Evolutionary conservation across 805 yeast genomes (phyloP), one percentile per base, ranked within the genome.

Genomic region (Wickerhamomyces bovis): DNA sequence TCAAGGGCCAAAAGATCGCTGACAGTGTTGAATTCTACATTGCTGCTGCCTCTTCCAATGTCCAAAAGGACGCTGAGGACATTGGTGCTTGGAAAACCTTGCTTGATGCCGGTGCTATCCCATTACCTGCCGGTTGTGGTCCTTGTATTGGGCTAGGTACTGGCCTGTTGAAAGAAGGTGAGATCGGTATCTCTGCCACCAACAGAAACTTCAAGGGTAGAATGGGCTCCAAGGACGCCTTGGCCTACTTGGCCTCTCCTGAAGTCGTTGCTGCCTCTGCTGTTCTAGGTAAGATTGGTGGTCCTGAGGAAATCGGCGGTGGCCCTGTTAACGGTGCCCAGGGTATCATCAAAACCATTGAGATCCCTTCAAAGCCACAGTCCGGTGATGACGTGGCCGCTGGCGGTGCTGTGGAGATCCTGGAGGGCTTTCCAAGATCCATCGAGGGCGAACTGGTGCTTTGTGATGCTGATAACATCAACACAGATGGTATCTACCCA

Each of bases 241-340:
- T 89, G 51, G 99, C 99, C 0, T 94, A 85, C 66, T 77, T 94
- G 54, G 97, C 97, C 0, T 89, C 97, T 1, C 99, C 99, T 6
- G 97, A 90, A 54, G 96, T 94, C 22, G 99, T 94, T 49, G 98
- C 99, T 43, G 98, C 99, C 1, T 86, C 96, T 49, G 99, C 99
- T 2, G 81, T 92, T n/a, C 70, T 87, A 53, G 99, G 99, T 50
- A 82, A 83, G 60, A 94, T 94, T 61, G 97, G 90, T 22, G 83
- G 89, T 39, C 97, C 97, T 2, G 92, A 81, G 53, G 97, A 92
- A 66, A 78, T 89, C 30, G 67, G 70, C 6, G 95, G 95, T 33
- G 64, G 74, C 6, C 71, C 78, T 40, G 78, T 77, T 25, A 64
- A 72, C 33, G 69, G 73, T 25, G 66, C 69, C 20, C 75, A 69